Base-by-base conservation (phyloP, 176 grass and related monocot genomes). In the Metroxylon sagu region DNA sequence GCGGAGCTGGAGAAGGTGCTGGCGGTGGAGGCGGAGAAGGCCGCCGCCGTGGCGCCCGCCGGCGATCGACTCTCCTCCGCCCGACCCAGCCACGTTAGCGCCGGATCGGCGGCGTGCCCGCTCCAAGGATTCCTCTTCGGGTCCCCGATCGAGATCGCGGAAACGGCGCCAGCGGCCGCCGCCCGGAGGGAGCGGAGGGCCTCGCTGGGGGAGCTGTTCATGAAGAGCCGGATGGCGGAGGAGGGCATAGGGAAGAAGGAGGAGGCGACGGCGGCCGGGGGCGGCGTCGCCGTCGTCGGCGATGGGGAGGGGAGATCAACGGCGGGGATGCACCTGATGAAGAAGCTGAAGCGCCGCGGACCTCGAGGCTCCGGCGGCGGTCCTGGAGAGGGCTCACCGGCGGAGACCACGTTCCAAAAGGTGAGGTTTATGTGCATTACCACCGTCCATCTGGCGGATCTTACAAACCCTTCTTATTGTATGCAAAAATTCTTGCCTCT, bases 191-290 rank as follows among this genome's bases (percentile, higher is more conserved):
- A 81, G 12, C 68, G 83, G 55, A 76, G 94, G 35, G 86, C 85
- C n/a, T 99, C 94, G 3, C 94, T 99, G 15, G 94, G 94, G 1
- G 94, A 99, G 76, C 66, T 99, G 56, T 99, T 99, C 75, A 76
- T 99, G 88, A 89, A 74, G 18, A 93, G 79, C 49, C 76, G 85
- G 55, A 89, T 99, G 53, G 3, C 74, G 6, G 88, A 99, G 50
- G 70, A 54, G 19, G 14, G 16, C 35, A 10, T 23, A 3, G 67
- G 76, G 21, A 52, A 21, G 76, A 57, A 5, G 85, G 83, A 52
- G 58, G 16, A 4, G 73, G 67, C 28, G 55, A 81, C 8, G 21
- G 52, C 16, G 2, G 69, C 61, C 5, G 16, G 67, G 73, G 62
- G 19, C 70, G 3, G 76, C 76, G 18, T 55, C 19, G 39, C 26